Evolutionary conservation across 805 yeast species (phyloP).

Genomic region (Hanseniaspora hatyaiensis): DNA sequence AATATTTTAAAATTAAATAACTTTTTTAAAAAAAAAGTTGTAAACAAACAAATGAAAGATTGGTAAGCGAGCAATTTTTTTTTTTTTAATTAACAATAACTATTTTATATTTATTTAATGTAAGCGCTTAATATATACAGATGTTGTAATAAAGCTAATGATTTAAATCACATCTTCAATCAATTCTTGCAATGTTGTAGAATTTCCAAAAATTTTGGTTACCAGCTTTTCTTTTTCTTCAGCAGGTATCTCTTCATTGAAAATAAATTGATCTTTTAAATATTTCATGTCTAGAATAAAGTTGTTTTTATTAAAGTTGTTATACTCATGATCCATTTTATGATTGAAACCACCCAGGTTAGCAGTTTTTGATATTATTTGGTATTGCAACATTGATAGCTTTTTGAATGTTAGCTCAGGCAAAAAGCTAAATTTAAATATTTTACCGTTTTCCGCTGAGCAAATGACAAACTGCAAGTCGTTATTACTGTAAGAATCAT

Average conservation of each 20-base stretch:
- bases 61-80: too few species aligned
- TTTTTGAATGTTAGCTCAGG: constrained; percentile 67
- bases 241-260: constrained; percentile 20
- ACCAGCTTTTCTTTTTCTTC: constrained; percentile 5
- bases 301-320: constrained; percentile 21
- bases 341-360: constrained; percentile 77
- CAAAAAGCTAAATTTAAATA: constrained; percentile 62
- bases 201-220: constrained; percentile 12
- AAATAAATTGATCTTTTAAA: constrained; percentile 12
- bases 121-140: too few species aligned
- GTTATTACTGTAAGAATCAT: constrained; percentile 8
- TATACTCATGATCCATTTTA: constrained; percentile 39
- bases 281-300: constrained; percentile 10
- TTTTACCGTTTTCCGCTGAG: constrained; percentile 65
- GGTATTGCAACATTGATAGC: constrained; percentile 77
- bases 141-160: not conserved
- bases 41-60: too few species aligned
- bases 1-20: too few species aligned
- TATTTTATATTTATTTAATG: too few species aligned
- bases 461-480: constrained; percentile 36
- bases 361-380: constrained; percentile 61
- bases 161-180: constrained; percentile 9
- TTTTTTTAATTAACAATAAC: too few species aligned
- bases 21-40: too few species aligned
- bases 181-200: constrained; percentile 5